Base-by-base conservation (phyloP, 495 filamentous ascomycete genomes). In the Elasticomyces elasticus region DNA sequence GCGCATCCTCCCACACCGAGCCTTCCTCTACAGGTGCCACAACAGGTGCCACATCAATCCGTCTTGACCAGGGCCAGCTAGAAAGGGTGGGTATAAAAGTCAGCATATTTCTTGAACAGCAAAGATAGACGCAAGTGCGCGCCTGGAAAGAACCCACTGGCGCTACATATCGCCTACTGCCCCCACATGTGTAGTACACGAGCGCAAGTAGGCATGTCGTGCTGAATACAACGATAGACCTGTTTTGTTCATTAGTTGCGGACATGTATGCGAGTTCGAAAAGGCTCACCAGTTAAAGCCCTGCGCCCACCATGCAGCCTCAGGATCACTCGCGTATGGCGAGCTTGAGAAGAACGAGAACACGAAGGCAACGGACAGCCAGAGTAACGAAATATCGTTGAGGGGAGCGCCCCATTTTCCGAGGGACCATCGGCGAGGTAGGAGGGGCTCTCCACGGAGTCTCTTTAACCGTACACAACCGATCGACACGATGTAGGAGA, bases 41-140 rank as follows among this genome's bases (percentile, higher is more conserved):
- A 17, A 40, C 5, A 40, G 13, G 30, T 15, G 30, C 15, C 30
- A 33, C 30, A 33, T 13, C 35, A 55, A 62, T 52, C 55, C 48
- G 23, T 72, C 66, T 40, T 66, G 54, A n/a, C 66, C 53, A 58
- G 62, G 64, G 7, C n/a, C n/a, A n/a, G n/a, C n/a, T n/a, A n/a
- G n/a, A n/a, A n/a, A n/a, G n/a, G n/a, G n/a, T n/a, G n/a, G n/a
- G n/a, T n/a, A n/a, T n/a, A n/a, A n/a, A n/a, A n/a, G n/a, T n/a
- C n/a, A n/a, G n/a, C n/a, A n/a, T n/a, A n/a, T n/a, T n/a, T n/a
- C n/a, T n/a, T n/a, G n/a, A n/a, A n/a, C n/a, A n/a, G n/a, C n/a
- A n/a, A n/a, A n/a, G n/a, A n/a, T n/a, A n/a, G n/a, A n/a, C n/a
- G n/a, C n/a, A n/a, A n/a, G n/a, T n/a, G n/a, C n/a, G n/a, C n/a